Base-by-base conservation (phyloP, 768 basidiomycete genomes). In the Mycena amicta region DNA sequence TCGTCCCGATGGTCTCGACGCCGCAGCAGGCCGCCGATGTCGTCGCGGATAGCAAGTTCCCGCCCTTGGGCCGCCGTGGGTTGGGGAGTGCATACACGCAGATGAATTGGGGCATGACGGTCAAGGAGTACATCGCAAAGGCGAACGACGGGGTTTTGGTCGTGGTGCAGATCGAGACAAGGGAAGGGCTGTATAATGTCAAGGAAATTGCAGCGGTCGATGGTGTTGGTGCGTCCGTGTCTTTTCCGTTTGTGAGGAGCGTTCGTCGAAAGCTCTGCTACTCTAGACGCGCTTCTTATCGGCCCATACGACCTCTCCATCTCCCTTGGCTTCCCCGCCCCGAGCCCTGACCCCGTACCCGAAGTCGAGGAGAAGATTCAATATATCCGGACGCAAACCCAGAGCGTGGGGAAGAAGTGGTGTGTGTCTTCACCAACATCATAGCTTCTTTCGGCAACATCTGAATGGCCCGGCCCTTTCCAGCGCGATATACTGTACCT, bases 251-350 rank as follows among this genome's bases (percentile, higher is more conserved):
- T 75, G 77, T 66, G 71, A 37, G 70, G 53, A 57, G 65, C 12
- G 56, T 74, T n/a, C n/a, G 20, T 3, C 18, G 33, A n/a, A 20
- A 16, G 37, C n/a, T 31, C 11, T 29, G 20, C n/a, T 28, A 74
- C 54, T 67, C 72, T 55, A 80, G 82, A 84, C 58, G 77, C 79
- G 15, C 70, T 87, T 22, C 85, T 86, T 70, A 82, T 89, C 53
- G 87, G 87, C 3, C 87, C 87, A 3, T 89, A 83, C 59, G 87
- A 89, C 66, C 77, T 89, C 40, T 89, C 88, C 1, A 75, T 87
- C 51, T 77, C 81, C 1, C 74, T 87, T 26, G 86, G 87, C 31
- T 83, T 80, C 66, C 79, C 83, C 1, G 71, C 83, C 4, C 87
- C 87, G 16, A 78, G 80, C 28, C 88, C 86, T 0, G 83, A 88